Base-by-base conservation (phyloP, 345 rosid genomes). In the Firmiana major region DNA sequence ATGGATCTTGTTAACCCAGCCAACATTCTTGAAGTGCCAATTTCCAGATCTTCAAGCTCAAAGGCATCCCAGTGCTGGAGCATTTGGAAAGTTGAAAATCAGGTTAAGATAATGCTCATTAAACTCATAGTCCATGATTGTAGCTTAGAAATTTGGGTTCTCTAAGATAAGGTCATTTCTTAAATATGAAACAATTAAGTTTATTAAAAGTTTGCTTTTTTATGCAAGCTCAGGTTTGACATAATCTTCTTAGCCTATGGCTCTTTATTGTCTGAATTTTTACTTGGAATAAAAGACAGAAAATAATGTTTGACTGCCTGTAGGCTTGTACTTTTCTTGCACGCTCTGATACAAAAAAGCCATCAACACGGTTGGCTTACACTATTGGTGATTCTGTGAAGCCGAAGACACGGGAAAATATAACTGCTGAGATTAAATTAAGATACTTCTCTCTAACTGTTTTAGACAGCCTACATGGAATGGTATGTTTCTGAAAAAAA, bases 281-380 rank as follows among this genome's bases (percentile, higher is more conserved):
- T 57, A 13, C 22, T 75, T 9, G 53, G 74, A 70, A 55, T 15
- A 6, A 6, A 49, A 28, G 68, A 15, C 34, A 8, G 7, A 45
- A 72, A n/a, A 59, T 74, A 46, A 15, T 77, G 34, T 26, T 58
- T 73, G 59, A 74, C 59, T 58, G 65, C 57, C 71, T 49, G 31
- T 79, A 96, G 99, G 99, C 99, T 65, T 93, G 93, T 85, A 93
- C 98, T 78, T 96, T 96, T 86, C 94, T 96, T 83, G 99, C 98
- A 21, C 88, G 97, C 10, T 82, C 94, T 80, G 97, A 96, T 87
- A 73, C 88, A 68, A 96, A 87, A 83, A 93, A 85, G 81, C 99
- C 99, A 60, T 90, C 99, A 64, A 75, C 83, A 83, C 85, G 87
- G 77, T 73, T 93, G 80, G 98, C 98, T 49, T 93, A 89, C 76